These are phyloP conservation scores for Arachis monticola DNA, from an alignment of 331 rosid genomes.

Conservation along the genomic window DNA sequence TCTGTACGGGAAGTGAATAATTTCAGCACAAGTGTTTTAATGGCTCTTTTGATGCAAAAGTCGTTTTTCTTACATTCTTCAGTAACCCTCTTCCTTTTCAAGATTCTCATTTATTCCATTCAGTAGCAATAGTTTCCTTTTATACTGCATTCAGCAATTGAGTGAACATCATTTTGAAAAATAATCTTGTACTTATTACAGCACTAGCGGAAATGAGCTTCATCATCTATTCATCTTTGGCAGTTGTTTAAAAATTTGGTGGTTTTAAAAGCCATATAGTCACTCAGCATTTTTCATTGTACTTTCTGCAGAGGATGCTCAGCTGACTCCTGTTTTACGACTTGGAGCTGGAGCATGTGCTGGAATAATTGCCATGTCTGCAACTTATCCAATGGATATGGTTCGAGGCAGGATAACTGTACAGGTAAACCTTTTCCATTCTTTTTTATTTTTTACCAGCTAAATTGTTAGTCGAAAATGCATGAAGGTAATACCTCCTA, in stretches of 20 bases:
- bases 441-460: conserved; percentile 7
- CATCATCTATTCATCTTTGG: neutral
- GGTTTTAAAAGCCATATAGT: conserved; percentile 2
- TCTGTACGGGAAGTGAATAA: conserved; percentile 7
- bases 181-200: neutral
- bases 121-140: conserved; percentile 10
- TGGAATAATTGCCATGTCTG: conserved; percentile 99
- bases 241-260: conserved; percentile 1
- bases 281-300: conserved; percentile 37
- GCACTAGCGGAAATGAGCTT: conserved; percentile 19
- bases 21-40: conserved; percentile 22
- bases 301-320: conserved; percentile 81
- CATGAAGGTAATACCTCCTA: neutral
- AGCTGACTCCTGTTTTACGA: conserved; percentile 90
- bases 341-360: conserved; percentile 99
- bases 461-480: conserved; percentile 14
- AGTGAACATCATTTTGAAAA: conserved; percentile 8
- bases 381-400: conserved; percentile 99
- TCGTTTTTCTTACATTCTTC: conserved; percentile 10
- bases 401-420: conserved; percentile 98
- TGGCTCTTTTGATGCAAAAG: neutral
- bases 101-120: neutral
- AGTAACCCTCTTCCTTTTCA: neutral
- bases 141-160: conserved; percentile 8
- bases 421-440: conserved; percentile 60